Evolutionary conservation across 495 filamentous ascomycete genomes (phyloP).

Genomic region (Aspergillus panamensis): DNA sequence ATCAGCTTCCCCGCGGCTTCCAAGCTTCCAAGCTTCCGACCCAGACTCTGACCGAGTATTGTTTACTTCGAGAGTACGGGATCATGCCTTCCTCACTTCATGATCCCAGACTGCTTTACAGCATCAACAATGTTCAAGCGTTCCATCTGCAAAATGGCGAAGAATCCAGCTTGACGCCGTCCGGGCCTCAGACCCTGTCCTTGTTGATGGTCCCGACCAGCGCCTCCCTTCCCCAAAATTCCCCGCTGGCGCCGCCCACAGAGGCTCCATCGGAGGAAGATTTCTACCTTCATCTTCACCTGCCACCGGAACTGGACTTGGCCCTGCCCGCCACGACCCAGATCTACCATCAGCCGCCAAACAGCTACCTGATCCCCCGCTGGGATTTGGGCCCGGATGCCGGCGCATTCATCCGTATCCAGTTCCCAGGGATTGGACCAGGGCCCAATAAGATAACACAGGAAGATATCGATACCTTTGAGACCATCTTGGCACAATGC

Average conservation of each 20-base stretch:
- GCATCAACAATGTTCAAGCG: slow-evolving; percentile 66
- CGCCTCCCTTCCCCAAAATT: slow-evolving; percentile 62
- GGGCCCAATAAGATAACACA: slow-evolving; percentile 64
- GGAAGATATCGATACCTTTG: slow-evolving; percentile 93
- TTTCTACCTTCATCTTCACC: slow-evolving; percentile 90
- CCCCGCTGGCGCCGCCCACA: slow-evolving; percentile 31
- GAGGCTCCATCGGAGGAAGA: slow-evolving; percentile 67
- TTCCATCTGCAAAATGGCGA: slow-evolving; percentile 86
- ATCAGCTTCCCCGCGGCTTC: slow-evolving; percentile 7
- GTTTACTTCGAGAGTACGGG: not conserved
- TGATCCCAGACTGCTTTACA: slow-evolving; percentile 20
- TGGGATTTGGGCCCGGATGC: slow-evolving; percentile 86
- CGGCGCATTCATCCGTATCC: slow-evolving; percentile 85
- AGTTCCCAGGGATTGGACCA: slow-evolving; percentile 72
- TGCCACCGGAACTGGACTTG: slow-evolving; percentile 90
- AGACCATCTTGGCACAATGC: slow-evolving; percentile 93
- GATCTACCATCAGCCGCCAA: slow-evolving; percentile 88
- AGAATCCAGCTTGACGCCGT: slow-evolving; percentile 75
- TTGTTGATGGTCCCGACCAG: slow-evolving; percentile 90
- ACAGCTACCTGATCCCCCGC: slow-evolving; percentile 84
- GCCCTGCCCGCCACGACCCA: slow-evolving; percentile 89
- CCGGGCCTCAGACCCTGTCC: slow-evolving; percentile 83
- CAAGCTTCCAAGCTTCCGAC: not conserved
- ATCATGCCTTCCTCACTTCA: slow-evolving; percentile 17
- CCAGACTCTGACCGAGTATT: not conserved